Evolutionary conservation across 164 flowering plant species (phyloP).

Genomic region (Litsea cubeba): DNA sequence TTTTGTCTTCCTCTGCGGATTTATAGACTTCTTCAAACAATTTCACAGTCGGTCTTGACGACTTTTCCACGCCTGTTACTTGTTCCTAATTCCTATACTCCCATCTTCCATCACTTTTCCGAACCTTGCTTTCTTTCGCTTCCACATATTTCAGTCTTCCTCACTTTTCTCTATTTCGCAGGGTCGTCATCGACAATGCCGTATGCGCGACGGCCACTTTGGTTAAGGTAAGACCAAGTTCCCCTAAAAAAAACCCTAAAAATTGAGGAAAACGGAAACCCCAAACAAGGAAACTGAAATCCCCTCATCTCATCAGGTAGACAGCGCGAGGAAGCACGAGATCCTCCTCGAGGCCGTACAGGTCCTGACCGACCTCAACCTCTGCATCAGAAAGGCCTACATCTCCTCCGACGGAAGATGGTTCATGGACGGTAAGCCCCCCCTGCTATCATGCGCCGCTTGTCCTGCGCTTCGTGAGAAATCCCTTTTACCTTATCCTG

Average conservation of each 20-base stretch:
- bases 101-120: background rate
- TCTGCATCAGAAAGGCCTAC: constrained; percentile 71
- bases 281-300: constrained; percentile 23
- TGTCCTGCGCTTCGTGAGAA: background rate
- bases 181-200: constrained; percentile 76
- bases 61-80: background rate
- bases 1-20: too few relatives aligned
- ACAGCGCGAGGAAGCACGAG: constrained; percentile 77
- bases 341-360: constrained; percentile 86
- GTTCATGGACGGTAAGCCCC: constrained; percentile 90
- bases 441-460: constrained; percentile 8
- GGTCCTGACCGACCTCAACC: constrained; percentile 79
- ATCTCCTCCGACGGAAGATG: constrained; percentile 92
- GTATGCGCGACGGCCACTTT: constrained; percentile 56
- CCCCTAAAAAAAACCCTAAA: constrained; percentile 4
- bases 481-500: background rate
- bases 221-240: constrained; percentile 44
- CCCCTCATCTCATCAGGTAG: constrained; percentile 65
- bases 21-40: background rate
- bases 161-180: constrained; percentile 24
- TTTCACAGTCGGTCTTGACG: background rate
- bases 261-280: background rate
- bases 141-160: background rate
- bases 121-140: background rate
- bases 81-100: background rate